phyloP scores from a whole-genome alignment of 2,329 filamentous ascomycete species.

The Fonsecaea multimorphosa region DNA sequence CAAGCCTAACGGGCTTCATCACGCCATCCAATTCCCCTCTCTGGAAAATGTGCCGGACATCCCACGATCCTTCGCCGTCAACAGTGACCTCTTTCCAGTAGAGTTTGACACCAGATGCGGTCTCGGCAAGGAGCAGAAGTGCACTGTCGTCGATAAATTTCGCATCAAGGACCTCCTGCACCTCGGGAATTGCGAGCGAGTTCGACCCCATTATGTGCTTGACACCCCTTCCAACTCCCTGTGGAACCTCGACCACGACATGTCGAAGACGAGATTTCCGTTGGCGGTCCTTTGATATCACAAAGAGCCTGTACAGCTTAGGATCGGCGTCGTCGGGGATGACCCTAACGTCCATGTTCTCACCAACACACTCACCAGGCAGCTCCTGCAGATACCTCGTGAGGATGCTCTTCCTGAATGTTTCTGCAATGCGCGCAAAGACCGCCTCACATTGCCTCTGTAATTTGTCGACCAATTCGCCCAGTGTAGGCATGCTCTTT shows the following conservation, averaged over 20 bases:
- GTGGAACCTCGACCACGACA: slow-evolving; percentile 16
- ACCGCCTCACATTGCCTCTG: slow-evolving; percentile 64
- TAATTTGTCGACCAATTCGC: slow-evolving; percentile 67
- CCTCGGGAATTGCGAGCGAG: slow-evolving; percentile 35
- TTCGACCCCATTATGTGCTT: slow-evolving; percentile 7
- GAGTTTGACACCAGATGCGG: slow-evolving; percentile 32
- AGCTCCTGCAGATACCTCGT: slow-evolving; percentile 50
- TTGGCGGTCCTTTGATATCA: slow-evolving; percentile 11
- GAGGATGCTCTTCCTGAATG: slow-evolving; percentile 70
- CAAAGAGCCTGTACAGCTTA: slow-evolving; percentile 23
- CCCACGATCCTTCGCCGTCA: slow-evolving; percentile 33
- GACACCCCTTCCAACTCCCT: slow-evolving; percentile 23
- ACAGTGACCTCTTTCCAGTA: slow-evolving; percentile 18
- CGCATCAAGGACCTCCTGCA: slow-evolving; percentile 63
- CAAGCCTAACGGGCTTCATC: slow-evolving; percentile 53
- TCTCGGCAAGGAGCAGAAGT: slow-evolving; percentile 65
- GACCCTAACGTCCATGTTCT: slow-evolving; percentile 26
- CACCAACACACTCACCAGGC: slow-evolving; percentile 15
- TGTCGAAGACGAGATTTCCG: slow-evolving; percentile 15
- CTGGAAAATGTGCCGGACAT: slow-evolving; percentile 56
- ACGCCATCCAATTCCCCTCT: slow-evolving; percentile 50
- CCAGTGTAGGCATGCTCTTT: slow-evolving; percentile 63
- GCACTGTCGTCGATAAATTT: slow-evolving; percentile 70
- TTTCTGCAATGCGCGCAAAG: slow-evolving; percentile 72
- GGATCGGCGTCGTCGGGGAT: slow-evolving; percentile 27